A percentile compares a stretch with the other conserved stretches of the same genome.
These are phyloP conservation scores for Aspergillus sp. DNA, from an alignment of 2,329 filamentous ascomycete genomes.

Conservation along the genomic window DNA sequence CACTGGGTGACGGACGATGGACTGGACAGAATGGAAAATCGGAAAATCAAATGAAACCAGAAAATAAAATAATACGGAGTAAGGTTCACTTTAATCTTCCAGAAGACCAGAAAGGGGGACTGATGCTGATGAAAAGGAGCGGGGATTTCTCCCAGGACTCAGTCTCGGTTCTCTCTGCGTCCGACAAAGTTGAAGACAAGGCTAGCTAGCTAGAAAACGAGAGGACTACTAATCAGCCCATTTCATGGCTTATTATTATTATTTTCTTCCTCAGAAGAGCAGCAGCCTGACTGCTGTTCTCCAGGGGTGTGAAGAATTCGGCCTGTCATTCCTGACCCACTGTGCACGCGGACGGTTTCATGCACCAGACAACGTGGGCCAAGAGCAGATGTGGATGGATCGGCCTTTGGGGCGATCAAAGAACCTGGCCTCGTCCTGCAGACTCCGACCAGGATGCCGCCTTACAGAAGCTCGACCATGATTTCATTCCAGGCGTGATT, in stretches of 20 bases:
- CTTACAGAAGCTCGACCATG: neutral
- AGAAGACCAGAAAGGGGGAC: neutral
- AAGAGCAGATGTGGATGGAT: conserved; percentile 27
- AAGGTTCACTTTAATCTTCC: neutral
- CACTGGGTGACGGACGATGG: neutral
- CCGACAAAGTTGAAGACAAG: neutral
- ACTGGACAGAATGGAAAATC: neutral
- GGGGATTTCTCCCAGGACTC: neutral
- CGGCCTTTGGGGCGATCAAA: conserved; percentile 26
- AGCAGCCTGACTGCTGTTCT: neutral
- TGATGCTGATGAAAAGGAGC: neutral
- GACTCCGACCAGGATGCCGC: conserved; percentile 14
- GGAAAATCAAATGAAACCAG: conserved; percentile 17
- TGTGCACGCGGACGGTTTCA: conserved; percentile 40
- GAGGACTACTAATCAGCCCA: neutral
- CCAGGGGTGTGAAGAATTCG: conserved; percentile 32
- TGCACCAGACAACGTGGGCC: conserved; percentile 42
- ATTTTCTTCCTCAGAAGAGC: neutral
- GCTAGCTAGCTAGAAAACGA: too few relatives aligned
- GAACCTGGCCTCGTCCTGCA: conserved; percentile 22
- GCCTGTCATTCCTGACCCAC: conserved; percentile 41
- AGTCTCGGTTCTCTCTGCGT: neutral
- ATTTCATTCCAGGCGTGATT: neutral
- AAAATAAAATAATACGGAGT: neutral
- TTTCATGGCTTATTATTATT: neutral